Base-by-base conservation (phyloP, 371 early-diverging fungal genomes). In the Catenaria anguillulae region DNA sequence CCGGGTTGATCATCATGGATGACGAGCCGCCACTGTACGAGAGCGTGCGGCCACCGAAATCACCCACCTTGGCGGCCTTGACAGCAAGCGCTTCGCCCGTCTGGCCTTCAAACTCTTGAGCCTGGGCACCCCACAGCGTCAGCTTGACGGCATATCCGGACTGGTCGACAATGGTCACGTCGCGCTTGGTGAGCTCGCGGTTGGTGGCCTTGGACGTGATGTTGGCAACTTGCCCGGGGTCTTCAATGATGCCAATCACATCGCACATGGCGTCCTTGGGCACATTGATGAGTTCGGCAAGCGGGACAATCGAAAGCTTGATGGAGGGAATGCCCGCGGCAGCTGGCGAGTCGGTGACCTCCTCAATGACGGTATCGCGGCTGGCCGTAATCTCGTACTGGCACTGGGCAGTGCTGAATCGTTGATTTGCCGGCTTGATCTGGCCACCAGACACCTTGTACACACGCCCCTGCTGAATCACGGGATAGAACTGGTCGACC, bases 301-400 rank as follows among this genome's bases (percentile, higher is more conserved):
- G 73, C 56, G 72, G 74, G 6, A 90, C 78, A 68, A 87, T 84
- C 54, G 82, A 75, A 69, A 74, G 88, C 40, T 75, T 74, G 66
- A 89, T 75, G 46, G 74, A 69, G 23, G 93, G 93, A 33, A 88
- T 77, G 34, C 69, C 65, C 34, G 60, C 65, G 26, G 76, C 72
- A 24, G 84, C 85, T n/a, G n/a, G n/a, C 33, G 67, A 62, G 64
- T 87, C 24, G 24, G 70, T 68, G 78, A 86, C 84, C 62, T 66
- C 74, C 37, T 70, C 71, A 37, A 94, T 77, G 45, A 77, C 71
- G 6, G 87, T 83, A 6, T 70, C 69, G 50, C 76, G 63, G 33
- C 94, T 93, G 54, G 95, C 72, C 2, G 81, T 73, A 63, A 98
- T 74, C 70, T 98, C 99, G 67, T 97, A 98, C 64, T 94, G 89